Conservation (phyloP, 2,329 filamentous ascomycete species). For the Escovopsis sp. region DNA sequence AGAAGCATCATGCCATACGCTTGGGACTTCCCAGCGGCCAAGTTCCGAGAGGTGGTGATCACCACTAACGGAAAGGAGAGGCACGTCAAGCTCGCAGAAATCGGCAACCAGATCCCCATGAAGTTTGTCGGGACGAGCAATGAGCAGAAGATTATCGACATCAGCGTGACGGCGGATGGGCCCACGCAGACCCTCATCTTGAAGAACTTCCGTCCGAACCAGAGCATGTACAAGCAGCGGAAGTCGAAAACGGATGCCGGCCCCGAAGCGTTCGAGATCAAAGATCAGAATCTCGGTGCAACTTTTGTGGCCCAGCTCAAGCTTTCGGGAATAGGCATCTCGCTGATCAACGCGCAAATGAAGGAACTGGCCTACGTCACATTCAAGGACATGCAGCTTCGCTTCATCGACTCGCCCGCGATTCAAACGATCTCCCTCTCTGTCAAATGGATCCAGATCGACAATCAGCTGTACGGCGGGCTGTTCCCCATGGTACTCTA, state of each 20-base stretch:
- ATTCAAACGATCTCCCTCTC: constrained; percentile 85
- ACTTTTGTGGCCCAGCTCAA: constrained; percentile 82
- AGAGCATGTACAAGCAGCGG: constrained; percentile 68
- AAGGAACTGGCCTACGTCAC: constrained; percentile 90
- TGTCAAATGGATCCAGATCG: constrained; percentile 97
- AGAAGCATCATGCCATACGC: constrained; percentile 99
- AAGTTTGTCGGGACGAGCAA: constrained; percentile 58
- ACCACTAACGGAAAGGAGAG: constrained; percentile 41
- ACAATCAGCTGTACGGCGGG: constrained; percentile 95
- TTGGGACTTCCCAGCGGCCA: constrained; percentile 98
- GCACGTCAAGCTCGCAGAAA: constrained; percentile 89
- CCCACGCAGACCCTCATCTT: constrained; percentile 89
- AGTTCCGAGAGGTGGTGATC: constrained; percentile 84
- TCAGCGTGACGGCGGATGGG: constrained; percentile 89
- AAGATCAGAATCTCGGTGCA: constrained; percentile 74
- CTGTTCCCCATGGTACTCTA: constrained; percentile 97
- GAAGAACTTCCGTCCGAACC: constrained; percentile 84
- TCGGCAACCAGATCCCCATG: constrained; percentile 91
- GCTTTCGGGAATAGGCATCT: constrained; percentile 81
- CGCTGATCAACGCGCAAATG: constrained; percentile 80
- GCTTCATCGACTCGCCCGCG: constrained; percentile 81
- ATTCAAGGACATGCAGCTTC: constrained; percentile 77
- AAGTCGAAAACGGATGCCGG: constrained; percentile 32
- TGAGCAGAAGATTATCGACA: constrained; percentile 78
- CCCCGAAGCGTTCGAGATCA: constrained; percentile 68